Evolutionary conservation across 1,139 yeast species (phyloP).

Genomic region (Nakaseomyces nivariensis): DNA sequence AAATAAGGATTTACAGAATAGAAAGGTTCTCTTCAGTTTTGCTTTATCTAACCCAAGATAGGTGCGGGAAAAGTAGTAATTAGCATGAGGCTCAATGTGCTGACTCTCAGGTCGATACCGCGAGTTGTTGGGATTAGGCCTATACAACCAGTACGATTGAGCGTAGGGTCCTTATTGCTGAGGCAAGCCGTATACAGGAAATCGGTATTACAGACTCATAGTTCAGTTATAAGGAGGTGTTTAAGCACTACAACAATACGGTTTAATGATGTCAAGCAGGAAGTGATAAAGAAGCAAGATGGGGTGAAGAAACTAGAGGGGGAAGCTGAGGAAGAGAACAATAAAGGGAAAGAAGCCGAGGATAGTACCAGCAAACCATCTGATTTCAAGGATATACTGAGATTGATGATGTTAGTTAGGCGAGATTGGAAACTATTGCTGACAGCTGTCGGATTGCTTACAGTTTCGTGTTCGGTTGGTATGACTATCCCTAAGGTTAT

Average conservation of each 20-base stretch:
- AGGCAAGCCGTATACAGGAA: not conserved
- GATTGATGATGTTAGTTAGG: conserved; percentile 42
- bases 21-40: no score
- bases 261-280: not conserved
- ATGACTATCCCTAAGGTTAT: conserved; percentile 76
- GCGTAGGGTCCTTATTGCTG: not conserved
- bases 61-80: no score
- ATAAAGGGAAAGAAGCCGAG: conserved; percentile 19
- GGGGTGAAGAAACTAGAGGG: not conserved
- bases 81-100: not conserved
- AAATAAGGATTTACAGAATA: no score
- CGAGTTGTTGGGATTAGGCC: not conserved
- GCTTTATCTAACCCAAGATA: no score
- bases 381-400: conserved; percentile 38
- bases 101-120: not conserved
- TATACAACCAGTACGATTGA: not conserved
- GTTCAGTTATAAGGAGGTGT: not conserved
- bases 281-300: not conserved
- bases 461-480: conserved; percentile 49
- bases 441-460: conserved; percentile 51
- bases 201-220: not conserved
- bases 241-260: not conserved
- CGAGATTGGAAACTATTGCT: conserved; percentile 43
- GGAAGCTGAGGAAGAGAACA: not conserved
- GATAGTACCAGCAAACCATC: conserved; percentile 11